Evolutionary conservation across 805 yeast species (phyloP).

Genomic region (Ogataea philodendri): DNA sequence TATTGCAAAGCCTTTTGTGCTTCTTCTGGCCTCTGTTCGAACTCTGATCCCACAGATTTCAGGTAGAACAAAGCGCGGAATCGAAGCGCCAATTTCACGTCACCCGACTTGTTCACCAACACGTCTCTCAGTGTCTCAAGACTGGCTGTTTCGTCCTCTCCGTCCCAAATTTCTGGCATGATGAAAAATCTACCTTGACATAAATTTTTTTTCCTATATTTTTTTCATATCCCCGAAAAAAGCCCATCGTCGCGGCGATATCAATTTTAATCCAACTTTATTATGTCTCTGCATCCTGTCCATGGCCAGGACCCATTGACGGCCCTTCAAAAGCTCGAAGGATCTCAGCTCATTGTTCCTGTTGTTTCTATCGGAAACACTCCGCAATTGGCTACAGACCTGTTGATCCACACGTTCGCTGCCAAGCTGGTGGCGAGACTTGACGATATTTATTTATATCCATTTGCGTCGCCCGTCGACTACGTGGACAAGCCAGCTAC

Average conservation of each 20-base stretch:
- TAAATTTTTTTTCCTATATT: conserved; percentile 4
- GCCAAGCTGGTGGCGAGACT: conserved; percentile 53
- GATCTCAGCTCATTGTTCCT: conserved; percentile 63
- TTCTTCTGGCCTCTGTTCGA: conserved; percentile 44
- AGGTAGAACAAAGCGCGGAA: conserved; percentile 93
- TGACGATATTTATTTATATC: conserved; percentile 64
- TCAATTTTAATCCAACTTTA: background rate
- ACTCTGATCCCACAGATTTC: conserved; percentile 81
- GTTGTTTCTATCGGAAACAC: conserved; percentile 85
- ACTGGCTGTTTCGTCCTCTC: conserved; percentile 31
- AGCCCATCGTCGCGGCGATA: conserved; percentile 14
- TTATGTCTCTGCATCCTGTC: conserved; percentile 30
- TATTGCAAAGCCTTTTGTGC: conserved; percentile 73
- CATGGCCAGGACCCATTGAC: conserved; percentile 24
- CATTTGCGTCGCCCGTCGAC: conserved; percentile 83
- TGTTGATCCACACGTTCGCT: conserved; percentile 60
- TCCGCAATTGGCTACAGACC: conserved; percentile 78
- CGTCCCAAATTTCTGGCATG: conserved; percentile 22
- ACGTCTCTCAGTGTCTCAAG: conserved; percentile 73
- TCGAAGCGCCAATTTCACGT: conserved; percentile 75
- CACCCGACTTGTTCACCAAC: conserved; percentile 61
- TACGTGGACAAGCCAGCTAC: conserved; percentile 31
- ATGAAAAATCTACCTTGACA: conserved; percentile 3
- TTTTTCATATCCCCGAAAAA: conserved; percentile 13
- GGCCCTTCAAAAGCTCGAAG: conserved; percentile 22